Evolutionary conservation across 177 flowering plant genomes (phyloP).

Genomic region (Vitis hybrid): DNA sequence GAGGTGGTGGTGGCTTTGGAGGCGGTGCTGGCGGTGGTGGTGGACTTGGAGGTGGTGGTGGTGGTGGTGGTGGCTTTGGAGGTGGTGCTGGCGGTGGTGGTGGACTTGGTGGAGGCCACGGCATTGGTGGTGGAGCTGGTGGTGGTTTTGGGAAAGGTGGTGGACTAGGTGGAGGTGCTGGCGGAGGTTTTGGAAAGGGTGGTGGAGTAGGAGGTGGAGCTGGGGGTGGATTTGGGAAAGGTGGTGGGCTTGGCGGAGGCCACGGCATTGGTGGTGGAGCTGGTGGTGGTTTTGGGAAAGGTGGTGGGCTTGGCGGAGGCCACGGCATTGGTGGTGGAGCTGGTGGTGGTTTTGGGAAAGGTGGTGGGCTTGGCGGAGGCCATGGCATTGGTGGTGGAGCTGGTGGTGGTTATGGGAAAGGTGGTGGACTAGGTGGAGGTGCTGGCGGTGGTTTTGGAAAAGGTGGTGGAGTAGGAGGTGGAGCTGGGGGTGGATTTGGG

Average conservation of each 20-base stretch:
- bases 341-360: conserved; percentile 8
- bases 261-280: conserved; percentile 16
- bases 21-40: conserved; percentile 27
- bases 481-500: conserved; percentile 5
- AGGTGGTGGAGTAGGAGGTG: conserved; percentile 16
- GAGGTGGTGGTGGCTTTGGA: conserved; percentile 24
- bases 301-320: conserved; percentile 8
- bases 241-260: conserved; percentile 10
- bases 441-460: not conserved
- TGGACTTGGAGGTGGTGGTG: conserved; percentile 11
- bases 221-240: conserved; percentile 10
- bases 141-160: conserved; percentile 26
- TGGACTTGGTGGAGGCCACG: conserved; percentile 8
- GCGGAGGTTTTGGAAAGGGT: conserved; percentile 17
- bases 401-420: too few species aligned
- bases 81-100: conserved; percentile 19
- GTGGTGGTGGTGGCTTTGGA: conserved; percentile 24
- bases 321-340: conserved; percentile 15
- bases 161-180: conserved; percentile 23
- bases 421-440: too few species aligned
- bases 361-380: too few species aligned
- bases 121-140: conserved; percentile 21
- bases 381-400: too few species aligned
- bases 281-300: conserved; percentile 13
- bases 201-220: conserved; percentile 11